Evolutionary conservation across 2,329 filamentous ascomycete species (phyloP).

Genomic region (Epichloe gansuensis): DNA sequence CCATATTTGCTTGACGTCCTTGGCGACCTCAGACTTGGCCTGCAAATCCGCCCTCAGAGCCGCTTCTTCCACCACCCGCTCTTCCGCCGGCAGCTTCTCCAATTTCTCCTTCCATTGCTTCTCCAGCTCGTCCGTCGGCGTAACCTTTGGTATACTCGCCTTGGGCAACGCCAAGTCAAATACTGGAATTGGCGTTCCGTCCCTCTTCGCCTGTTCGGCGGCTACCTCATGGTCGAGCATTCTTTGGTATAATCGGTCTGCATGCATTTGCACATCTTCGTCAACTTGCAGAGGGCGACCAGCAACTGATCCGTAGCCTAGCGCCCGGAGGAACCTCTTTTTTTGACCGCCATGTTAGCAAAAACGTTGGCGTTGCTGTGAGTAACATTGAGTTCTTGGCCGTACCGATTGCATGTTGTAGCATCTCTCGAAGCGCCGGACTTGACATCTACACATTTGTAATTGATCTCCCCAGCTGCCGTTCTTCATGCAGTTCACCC

Average conservation of each 20-base stretch:
- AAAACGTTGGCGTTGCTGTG: too few relatives aligned
- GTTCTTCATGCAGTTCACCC: conserved; percentile 68
- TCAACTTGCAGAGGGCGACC: conserved; percentile 56
- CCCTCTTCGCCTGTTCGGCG: conserved; percentile 56
- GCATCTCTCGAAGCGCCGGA: conserved; percentile 69
- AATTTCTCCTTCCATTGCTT: conserved; percentile 41
- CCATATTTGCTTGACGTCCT: conserved; percentile 41
- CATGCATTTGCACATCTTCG: conserved; percentile 90
- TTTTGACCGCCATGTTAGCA: not conserved
- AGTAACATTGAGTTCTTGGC: not conserved
- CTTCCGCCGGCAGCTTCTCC: conserved; percentile 43
- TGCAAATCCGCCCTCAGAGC: conserved; percentile 51
- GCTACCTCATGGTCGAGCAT: conserved; percentile 72
- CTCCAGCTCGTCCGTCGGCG: conserved; percentile 34
- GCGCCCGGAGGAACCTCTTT: conserved; percentile 74
- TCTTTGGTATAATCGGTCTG: conserved; percentile 77
- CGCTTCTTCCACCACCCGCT: conserved; percentile 50
- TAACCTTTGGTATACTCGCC: conserved; percentile 12
- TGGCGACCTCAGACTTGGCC: conserved; percentile 47
- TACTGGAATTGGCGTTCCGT: conserved; percentile 44
- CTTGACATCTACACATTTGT: conserved; percentile 72
- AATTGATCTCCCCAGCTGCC: conserved; percentile 57
- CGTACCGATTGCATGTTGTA: conserved; percentile 76
- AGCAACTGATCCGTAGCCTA: conserved; percentile 68
- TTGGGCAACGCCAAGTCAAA: conserved; percentile 45